These are phyloP conservation scores for Podospora conica DNA, from an alignment of 495 filamentous ascomycete genomes.

Conservation along the genomic window DNA sequence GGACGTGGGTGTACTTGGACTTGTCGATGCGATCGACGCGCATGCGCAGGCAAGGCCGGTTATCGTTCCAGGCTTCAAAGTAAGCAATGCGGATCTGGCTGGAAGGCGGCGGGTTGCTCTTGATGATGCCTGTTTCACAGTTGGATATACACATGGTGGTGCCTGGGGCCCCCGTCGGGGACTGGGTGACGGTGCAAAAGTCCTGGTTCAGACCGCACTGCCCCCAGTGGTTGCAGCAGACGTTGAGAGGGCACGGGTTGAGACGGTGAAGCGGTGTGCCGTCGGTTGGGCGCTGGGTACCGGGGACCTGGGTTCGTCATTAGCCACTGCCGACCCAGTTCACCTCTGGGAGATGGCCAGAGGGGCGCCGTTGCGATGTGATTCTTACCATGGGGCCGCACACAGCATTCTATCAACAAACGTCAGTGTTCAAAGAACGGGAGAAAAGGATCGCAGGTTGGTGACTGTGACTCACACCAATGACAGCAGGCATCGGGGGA, in stretches of 20 bases:
- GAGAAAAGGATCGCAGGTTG: too few relatives aligned
- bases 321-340: too few relatives aligned
- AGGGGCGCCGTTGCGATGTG: too few relatives aligned
- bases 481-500: neutral
- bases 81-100: slow-evolving; percentile 19
- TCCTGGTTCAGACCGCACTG: slow-evolving; percentile 41
- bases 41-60: slow-evolving; percentile 20
- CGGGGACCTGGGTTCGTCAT: too few relatives aligned
- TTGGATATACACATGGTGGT: slow-evolving; percentile 39
- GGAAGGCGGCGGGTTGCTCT: slow-evolving; percentile 6
- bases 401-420: too few relatives aligned
- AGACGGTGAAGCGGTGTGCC: slow-evolving; percentile 5
- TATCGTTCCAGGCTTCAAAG: slow-evolving; percentile 23
- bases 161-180: slow-evolving; percentile 31
- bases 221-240: slow-evolving; percentile 28
- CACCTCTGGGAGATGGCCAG: too few relatives aligned
- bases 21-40: slow-evolving; percentile 8
- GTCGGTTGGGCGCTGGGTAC: neutral
- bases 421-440: too few relatives aligned
- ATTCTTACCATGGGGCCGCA: slow-evolving; percentile 36
- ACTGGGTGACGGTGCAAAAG: slow-evolving; percentile 35
- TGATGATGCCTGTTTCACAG: slow-evolving; percentile 29
- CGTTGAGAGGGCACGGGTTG: slow-evolving; percentile 12
- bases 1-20: slow-evolving; percentile 20
- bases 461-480: too few relatives aligned